Evolutionary conservation across 2,329 filamentous ascomycete genomes (phyloP).

Genomic region (Uncinocarpus reesii): DNA sequence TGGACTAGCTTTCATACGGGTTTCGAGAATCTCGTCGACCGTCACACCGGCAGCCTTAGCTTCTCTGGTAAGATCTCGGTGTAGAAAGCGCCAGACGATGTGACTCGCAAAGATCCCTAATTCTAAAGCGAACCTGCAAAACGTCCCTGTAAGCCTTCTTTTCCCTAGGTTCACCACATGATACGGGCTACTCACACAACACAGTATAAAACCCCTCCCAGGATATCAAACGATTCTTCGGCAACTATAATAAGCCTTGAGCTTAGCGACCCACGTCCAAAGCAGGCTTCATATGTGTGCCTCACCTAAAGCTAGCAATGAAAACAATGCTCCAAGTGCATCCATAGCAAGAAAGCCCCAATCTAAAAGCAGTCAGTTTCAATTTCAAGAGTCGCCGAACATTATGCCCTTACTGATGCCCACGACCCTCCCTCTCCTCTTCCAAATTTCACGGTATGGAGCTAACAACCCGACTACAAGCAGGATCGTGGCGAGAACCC

Average conservation of each 20-base stretch:
- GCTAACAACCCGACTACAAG: conserved; percentile 49
- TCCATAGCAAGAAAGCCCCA: conserved; percentile 52
- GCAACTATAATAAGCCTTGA: conserved; percentile 35
- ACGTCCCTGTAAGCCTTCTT: not conserved
- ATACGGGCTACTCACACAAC: conserved; percentile 40
- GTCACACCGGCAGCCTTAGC: conserved; percentile 42
- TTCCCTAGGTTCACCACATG: not conserved
- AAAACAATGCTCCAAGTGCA: conserved; percentile 53
- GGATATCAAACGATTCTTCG: conserved; percentile 51
- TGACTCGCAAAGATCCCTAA: conserved; percentile 52
- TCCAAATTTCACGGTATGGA: conserved; percentile 53
- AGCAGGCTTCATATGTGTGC: not conserved
- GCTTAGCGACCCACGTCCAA: conserved; percentile 15
- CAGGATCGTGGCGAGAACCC: conserved; percentile 48
- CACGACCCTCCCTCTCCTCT: conserved; percentile 50
- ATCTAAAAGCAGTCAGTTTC: conserved; percentile 24
- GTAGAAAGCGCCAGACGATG: conserved; percentile 48
- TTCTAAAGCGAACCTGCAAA: conserved; percentile 45
- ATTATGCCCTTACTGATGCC: conserved; percentile 45
- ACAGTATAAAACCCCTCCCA: conserved; percentile 52
- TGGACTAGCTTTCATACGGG: not conserved
- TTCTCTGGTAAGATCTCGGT: conserved; percentile 42
- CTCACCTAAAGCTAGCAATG: conserved; percentile 50
- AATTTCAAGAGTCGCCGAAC: too few species aligned
- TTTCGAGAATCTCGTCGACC: conserved; percentile 39